Evolutionary conservation across 768 basidiomycete species (phyloP).

Genomic region (Tricholoma saponaceum): DNA sequence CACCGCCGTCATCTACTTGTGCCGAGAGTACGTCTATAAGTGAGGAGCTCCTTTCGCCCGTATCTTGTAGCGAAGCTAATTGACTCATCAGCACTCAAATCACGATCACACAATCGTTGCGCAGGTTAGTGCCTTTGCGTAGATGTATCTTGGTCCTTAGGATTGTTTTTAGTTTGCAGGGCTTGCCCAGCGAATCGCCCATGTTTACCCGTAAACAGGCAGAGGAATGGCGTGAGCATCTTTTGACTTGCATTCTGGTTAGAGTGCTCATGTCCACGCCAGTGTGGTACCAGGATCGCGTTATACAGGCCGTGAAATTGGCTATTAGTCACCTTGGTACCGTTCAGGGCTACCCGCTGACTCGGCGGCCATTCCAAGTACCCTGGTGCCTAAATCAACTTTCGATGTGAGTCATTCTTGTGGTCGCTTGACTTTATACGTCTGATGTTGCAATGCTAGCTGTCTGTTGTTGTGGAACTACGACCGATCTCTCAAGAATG

Average conservation of each 20-base stretch:
- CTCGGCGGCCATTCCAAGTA: slow-evolving; percentile 65
- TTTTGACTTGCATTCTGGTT: background rate
- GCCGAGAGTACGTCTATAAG: slow-evolving; percentile 73
- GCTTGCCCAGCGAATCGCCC: slow-evolving; percentile 43
- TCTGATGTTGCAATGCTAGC: slow-evolving; percentile 25
- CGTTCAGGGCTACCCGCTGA: slow-evolving; percentile 50
- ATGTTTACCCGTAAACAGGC: slow-evolving; percentile 69
- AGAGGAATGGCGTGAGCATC: slow-evolving; percentile 72
- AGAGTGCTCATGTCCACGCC: background rate
- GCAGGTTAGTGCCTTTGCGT: slow-evolving; percentile 45
- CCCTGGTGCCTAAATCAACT: slow-evolving; percentile 71
- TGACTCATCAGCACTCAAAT: slow-evolving; percentile 50
- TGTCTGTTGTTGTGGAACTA: slow-evolving; percentile 65
- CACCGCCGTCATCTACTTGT: slow-evolving; percentile 60
- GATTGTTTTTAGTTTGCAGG: slow-evolving; percentile 36
- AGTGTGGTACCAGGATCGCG: slow-evolving; percentile 69
- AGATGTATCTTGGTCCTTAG: slow-evolving; percentile 15
- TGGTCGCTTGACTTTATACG: background rate
- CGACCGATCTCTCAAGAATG: slow-evolving; percentile 52
- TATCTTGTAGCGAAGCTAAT: slow-evolving; percentile 9
- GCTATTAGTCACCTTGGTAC: slow-evolving; percentile 51
- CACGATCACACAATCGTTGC: slow-evolving; percentile 57
- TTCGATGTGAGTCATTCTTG: slow-evolving; percentile 40
- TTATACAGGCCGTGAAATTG: slow-evolving; percentile 56
- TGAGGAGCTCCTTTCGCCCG: slow-evolving; percentile 30